Base-by-base conservation (phyloP, 2,329 filamentous ascomycete genomes). In the Pyrenophora teres region DNA sequence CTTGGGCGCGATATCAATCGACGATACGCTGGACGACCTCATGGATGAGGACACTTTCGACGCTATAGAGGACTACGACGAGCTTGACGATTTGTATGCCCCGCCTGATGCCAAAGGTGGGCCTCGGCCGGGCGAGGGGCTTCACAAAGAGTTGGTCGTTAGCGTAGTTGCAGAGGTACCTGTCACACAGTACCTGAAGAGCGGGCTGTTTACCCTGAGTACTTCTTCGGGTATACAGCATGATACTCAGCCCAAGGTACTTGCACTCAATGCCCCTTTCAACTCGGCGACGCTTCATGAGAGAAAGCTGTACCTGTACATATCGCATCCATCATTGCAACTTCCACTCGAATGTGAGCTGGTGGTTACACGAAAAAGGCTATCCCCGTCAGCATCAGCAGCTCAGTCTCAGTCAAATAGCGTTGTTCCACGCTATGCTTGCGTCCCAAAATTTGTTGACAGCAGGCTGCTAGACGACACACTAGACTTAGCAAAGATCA, bases 141-240 rank as follows among this genome's bases (percentile, higher is more conserved):
- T 76, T 16, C 68, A 70, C 30, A 74, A 74, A 46, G 74, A 76
- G 46, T 50, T 76, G 18, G 60, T 76, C 3, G 66, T 75, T 59
- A 72, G 62, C 27, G 65, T 69, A 18, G 60, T 75, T 19, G 62
- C 65, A 15, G 72, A 74, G 36, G 65, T 75, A 21, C 62, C 71
- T 23, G 63, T 58, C 0, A 65, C 60, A 3, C 57, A 67, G 9
- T 65, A 69, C 49, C 46, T 73, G 21, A 69, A 63, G 37, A 56
- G 50, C 18, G 69, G 67, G 1, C 44, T 68, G 6, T 68, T 68
- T 46, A 59, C 63, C 6, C 47, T 72, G 37, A 56, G 50, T 10
- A 60, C 65, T 36, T 32, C 59, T 8, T 47, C 47, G 27, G 53
- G 51, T 8, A 23, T 52, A 25, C 50, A 63, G 54, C 30, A 55